phyloP scores from a whole-genome alignment of 768 basidiomycete genomes.

The Boletus pseudopeckii region DNA sequence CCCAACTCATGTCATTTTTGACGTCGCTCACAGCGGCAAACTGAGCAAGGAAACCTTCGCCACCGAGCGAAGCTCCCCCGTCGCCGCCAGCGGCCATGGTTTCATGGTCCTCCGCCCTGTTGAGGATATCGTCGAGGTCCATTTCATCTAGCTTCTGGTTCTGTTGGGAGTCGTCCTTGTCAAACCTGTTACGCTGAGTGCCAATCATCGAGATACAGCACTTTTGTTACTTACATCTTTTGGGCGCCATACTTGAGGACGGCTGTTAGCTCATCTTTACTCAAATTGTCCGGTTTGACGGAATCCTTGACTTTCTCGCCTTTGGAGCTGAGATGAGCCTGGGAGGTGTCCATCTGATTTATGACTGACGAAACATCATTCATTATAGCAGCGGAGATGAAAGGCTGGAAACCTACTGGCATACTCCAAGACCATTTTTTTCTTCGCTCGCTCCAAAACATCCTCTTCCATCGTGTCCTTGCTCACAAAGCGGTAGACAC shows the following conservation, averaged over 20 bases:
- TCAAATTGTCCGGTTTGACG: conserved; percentile 76
- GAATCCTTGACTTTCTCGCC: conserved; percentile 59
- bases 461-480: conserved; percentile 99
- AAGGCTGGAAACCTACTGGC: conserved; percentile 69
- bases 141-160: conserved; percentile 97
- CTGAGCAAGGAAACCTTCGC: conserved; percentile 92
- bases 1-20: conserved; percentile 99
- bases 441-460: conserved; percentile 94
- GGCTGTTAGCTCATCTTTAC: conserved; percentile 94
- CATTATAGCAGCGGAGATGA: conserved; percentile 13
- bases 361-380: conserved; percentile 63
- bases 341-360: conserved; percentile 99
- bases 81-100: conserved; percentile 80
- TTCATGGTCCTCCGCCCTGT: conserved; percentile 95
- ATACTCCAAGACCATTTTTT: conserved; percentile 99
- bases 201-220: neutral
- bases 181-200: conserved; percentile 61
- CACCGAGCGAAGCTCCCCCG: conserved; percentile 92
- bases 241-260: conserved; percentile 99
- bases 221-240: conserved; percentile 67
- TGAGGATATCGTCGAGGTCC: conserved; percentile 98
- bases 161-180: conserved; percentile 91
- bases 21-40: conserved; percentile 97
- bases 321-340: conserved; percentile 89
- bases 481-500: conserved; percentile 96